These are phyloP conservation scores for Cryptococcus sp. DNA, from an alignment of 1,284 basidiomycete species.

Conservation along the genomic window DNA sequence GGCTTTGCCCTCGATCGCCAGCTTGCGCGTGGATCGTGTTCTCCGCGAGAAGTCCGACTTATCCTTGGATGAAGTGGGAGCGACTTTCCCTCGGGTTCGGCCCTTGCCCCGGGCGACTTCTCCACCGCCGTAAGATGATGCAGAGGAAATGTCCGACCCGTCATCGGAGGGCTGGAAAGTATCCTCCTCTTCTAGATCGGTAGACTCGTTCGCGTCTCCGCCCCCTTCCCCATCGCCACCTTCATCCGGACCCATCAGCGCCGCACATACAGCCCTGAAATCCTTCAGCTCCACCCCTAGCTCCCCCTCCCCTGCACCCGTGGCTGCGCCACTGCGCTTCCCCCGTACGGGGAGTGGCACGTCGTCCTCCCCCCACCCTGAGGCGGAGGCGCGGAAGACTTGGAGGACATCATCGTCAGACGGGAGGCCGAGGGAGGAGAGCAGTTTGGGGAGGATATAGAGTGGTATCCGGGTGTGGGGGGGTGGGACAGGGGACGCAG, in stretches of 20 bases:
- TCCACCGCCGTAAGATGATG: constrained; percentile 17
- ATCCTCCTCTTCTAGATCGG: constrained; percentile 23
- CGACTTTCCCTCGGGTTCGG: constrained; percentile 3
- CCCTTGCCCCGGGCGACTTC: no score
- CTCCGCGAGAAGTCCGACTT: constrained; percentile 6
- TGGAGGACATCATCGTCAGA: constrained; percentile 47
- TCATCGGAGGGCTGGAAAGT: constrained; percentile 27
- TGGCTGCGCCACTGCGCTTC: not conserved
- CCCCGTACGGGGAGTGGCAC: no score
- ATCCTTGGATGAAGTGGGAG: constrained; percentile 4
- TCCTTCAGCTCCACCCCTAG: constrained; percentile 25
- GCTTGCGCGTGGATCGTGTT: constrained; percentile 7
- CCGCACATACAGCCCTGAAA: constrained; percentile 36
- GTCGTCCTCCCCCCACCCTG: constrained; percentile 37
- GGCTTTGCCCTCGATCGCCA: constrained; percentile 5
- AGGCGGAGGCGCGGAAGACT: constrained; percentile 43
- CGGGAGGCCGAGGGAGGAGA: constrained; percentile 38
- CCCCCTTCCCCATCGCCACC: constrained; percentile 16
- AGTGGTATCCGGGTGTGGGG: constrained; percentile 26
- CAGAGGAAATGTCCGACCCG: constrained; percentile 23
- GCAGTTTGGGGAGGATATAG: constrained; percentile 31
- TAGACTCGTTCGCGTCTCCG: constrained; percentile 8
- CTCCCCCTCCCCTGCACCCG: constrained; percentile 5
- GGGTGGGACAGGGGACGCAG: not conserved
- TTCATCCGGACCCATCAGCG: constrained; percentile 41